phyloP scores from a whole-genome alignment of 805 yeast genomes.

The Lachancea fermentati region DNA sequence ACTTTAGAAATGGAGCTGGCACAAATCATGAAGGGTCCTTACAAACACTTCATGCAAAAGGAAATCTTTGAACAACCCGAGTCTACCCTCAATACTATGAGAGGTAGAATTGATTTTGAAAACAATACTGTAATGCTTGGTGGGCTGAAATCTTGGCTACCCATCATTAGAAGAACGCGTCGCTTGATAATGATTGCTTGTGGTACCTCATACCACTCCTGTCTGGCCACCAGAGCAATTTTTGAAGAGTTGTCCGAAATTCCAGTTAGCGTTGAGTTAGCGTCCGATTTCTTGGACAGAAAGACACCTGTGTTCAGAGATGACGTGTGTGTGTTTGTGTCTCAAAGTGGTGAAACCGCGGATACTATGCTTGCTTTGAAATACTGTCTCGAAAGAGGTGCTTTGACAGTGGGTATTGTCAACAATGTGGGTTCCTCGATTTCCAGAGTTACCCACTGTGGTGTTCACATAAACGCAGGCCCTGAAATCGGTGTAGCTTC shows the following conservation, averaged over 20 bases:
- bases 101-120: conserved; percentile 96
- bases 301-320: conserved; percentile 96
- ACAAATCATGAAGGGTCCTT: conserved; percentile 96
- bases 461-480: conserved; percentile 99
- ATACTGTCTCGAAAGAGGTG: conserved; percentile 95
- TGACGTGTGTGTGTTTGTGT: conserved; percentile 94
- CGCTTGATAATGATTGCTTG: conserved; percentile 98
- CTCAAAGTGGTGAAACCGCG: conserved; percentile 99
- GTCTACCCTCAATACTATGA: conserved; percentile 96
- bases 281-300: conserved; percentile 93
- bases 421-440: conserved; percentile 96
- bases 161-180: conserved; percentile 89
- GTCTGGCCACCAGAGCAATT: conserved; percentile 92
- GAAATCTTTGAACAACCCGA: conserved; percentile 99
- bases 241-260: conserved; percentile 95
- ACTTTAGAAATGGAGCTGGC: conserved; percentile 95
- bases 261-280: conserved; percentile 88
- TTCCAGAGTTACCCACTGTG: conserved; percentile 96
- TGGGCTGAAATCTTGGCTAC: conserved; percentile 78
- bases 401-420: conserved; percentile 94
- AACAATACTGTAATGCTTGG: conserved; percentile 75
- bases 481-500: conserved; percentile 99
- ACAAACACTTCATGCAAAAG: conserved; percentile 96
- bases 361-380: conserved; percentile 93
- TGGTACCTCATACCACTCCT: conserved; percentile 98